Conservation (phyloP, 2,329 filamentous ascomycete species). For the Tetracladium maxilliforme region DNA sequence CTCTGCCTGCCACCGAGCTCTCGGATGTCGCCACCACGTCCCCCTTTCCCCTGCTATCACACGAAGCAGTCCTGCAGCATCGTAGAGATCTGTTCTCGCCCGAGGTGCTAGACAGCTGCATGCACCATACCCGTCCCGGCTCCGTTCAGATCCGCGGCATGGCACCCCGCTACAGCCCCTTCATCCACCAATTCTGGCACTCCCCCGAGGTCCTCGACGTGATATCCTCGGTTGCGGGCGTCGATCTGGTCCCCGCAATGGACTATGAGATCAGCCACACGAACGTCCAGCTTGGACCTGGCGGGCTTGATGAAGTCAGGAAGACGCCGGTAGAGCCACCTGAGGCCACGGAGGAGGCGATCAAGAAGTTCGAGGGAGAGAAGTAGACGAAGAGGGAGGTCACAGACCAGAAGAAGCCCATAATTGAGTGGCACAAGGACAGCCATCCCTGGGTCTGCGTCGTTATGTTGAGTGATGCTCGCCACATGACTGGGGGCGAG, state of each 20-base stretch:
- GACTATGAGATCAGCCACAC: constrained; percentile 41
- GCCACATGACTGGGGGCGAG: constrained; percentile 48
- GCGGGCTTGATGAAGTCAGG: constrained; percentile 1
- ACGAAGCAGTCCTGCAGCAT: constrained; percentile 9
- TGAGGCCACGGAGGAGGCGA: not conserved
- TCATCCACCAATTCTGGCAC: constrained; percentile 15
- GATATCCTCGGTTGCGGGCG: constrained; percentile 37
- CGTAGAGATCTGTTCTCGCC: constrained; percentile 9
- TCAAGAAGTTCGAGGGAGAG: constrained; percentile 27
- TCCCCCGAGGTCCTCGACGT: constrained; percentile 24
- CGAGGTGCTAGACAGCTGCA: constrained; percentile 15
- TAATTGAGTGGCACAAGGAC: constrained; percentile 49
- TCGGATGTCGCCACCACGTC: constrained; percentile 13
- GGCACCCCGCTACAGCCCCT: constrained; percentile 14
- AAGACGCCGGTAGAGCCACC: constrained; percentile 2
- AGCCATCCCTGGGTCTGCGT: constrained; percentile 57
- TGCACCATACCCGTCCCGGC: constrained; percentile 11
- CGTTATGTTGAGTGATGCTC: constrained; percentile 50
- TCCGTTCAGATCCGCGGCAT: constrained; percentile 15
- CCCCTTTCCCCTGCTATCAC: constrained; percentile 14
- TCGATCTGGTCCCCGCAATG: constrained; percentile 36
- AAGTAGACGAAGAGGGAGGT: constrained; percentile 24
- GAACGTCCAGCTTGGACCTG: constrained; percentile 17
- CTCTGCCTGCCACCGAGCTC: constrained; percentile 6
- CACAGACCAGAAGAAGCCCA: constrained; percentile 30